Conservation (phyloP, 108 stramenopile genomes). For the Skeletonema tropicum region DNA sequence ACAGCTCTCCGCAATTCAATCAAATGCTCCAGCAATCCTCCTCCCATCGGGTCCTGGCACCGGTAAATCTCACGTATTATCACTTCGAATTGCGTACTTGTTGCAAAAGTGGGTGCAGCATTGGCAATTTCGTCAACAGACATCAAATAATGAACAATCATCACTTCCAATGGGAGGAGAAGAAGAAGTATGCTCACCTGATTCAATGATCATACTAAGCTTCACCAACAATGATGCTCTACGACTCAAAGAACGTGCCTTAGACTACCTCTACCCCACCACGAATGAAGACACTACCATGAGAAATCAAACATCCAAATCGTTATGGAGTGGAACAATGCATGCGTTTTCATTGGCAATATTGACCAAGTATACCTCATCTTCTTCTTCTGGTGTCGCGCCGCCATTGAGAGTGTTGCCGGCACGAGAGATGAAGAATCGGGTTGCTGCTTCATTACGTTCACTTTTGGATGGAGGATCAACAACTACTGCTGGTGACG, state of each 20-base stretch:
- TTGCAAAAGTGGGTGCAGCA: constrained; percentile 20
- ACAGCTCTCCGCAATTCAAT: constrained; percentile 50
- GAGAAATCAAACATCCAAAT: constrained; percentile 31
- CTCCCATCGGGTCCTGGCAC: constrained; percentile 62
- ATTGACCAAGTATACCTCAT: constrained; percentile 32
- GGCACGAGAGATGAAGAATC: constrained; percentile 44
- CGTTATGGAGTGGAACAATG: constrained; percentile 62
- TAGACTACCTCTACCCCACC: constrained; percentile 33
- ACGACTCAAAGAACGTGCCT: constrained; percentile 42
- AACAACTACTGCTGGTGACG: not conserved
- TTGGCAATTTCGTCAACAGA: no score
- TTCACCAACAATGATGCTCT: constrained; percentile 60
- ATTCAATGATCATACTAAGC: constrained; percentile 36
- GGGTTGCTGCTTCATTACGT: constrained; percentile 36
- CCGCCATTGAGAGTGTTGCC: constrained; percentile 39
- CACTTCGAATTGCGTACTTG: constrained; percentile 53
- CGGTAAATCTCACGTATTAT: constrained; percentile 55
- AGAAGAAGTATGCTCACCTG: not conserved
- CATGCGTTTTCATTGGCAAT: constrained; percentile 51
- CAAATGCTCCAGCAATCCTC: constrained; percentile 57
- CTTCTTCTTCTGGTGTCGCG: not conserved
- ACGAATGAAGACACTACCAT: not conserved
- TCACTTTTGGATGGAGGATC: constrained; percentile 15
- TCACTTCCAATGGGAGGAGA: no score
- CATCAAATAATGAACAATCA: no score